Percentiles rank a stretch among this genome's conserved stretches.
Conservation (phyloP, 768 basidiomycete species). For the Russula olivacea region DNA sequence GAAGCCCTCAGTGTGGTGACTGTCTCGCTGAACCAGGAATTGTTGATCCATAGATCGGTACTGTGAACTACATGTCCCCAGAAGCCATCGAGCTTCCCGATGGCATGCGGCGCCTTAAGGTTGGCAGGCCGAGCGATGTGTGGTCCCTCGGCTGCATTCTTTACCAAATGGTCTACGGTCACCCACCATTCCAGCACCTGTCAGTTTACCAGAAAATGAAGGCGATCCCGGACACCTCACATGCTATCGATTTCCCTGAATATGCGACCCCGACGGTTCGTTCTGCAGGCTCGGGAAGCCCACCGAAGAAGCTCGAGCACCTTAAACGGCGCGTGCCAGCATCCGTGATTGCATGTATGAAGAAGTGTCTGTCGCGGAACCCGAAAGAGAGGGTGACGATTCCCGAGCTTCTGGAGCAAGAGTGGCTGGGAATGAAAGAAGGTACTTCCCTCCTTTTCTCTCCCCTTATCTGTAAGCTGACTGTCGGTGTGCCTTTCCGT, state of each 20-base stretch:
- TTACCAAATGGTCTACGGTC: slow-evolving; percentile 97
- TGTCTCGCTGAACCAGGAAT: neutral
- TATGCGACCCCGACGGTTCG: slow-evolving; percentile 48
- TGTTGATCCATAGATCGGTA: slow-evolving; percentile 65
- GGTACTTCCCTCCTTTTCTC: slow-evolving; percentile 34
- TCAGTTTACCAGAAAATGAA: slow-evolving; percentile 87
- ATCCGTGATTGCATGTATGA: slow-evolving; percentile 78
- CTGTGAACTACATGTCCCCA: slow-evolving; percentile 98
- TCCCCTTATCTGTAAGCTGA: slow-evolving; percentile 5
- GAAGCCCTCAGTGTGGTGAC: neutral
- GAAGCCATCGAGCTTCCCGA: slow-evolving; percentile 90
- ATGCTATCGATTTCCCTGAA: slow-evolving; percentile 80
- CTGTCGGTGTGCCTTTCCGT: neutral
- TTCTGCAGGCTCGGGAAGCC: slow-evolving; percentile 29
- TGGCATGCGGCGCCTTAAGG: slow-evolving; percentile 84
- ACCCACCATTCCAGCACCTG: slow-evolving; percentile 85
- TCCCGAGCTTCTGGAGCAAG: slow-evolving; percentile 75
- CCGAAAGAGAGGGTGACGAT: slow-evolving; percentile 86
- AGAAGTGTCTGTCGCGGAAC: slow-evolving; percentile 69
- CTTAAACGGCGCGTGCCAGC: slow-evolving; percentile 62
- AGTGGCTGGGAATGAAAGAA: slow-evolving; percentile 67
- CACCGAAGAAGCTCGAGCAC: slow-evolving; percentile 59
- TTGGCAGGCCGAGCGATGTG: slow-evolving; percentile 92
- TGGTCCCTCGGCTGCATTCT: slow-evolving; percentile 98
- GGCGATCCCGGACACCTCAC: slow-evolving; percentile 74